These are phyloP conservation scores for Lasiosphaeris hirsuta DNA, from an alignment of 495 filamentous ascomycete genomes.

Conservation along the genomic window DNA sequence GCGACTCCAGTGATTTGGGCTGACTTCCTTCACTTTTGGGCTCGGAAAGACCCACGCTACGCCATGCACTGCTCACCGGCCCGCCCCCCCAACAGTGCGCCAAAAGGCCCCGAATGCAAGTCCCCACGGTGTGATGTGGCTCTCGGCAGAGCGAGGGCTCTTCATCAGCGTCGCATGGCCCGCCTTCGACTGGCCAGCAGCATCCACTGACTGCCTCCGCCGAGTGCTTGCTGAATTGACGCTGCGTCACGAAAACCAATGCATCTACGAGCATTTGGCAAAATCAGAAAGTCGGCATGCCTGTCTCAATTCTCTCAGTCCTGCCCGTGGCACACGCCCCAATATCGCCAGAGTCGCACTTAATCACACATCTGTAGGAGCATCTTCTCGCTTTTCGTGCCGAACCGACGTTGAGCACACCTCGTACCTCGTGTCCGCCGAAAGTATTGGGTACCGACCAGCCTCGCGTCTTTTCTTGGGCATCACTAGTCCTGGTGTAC, in stretches of 20 bases:
- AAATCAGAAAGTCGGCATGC: too few relatives aligned
- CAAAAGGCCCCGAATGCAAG: neutral
- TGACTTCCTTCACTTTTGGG: constrained; percentile 3
- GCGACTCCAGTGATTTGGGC: too few relatives aligned
- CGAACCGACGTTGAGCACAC: neutral
- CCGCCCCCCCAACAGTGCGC: constrained; percentile 4
- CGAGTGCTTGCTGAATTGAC: too few relatives aligned
- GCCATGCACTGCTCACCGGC: neutral
- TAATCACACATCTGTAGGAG: neutral
- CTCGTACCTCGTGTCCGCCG: neutral
- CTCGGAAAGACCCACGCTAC: neutral
- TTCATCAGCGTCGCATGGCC: neutral
- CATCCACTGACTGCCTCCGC: too few relatives aligned
- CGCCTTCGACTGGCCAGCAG: neutral
- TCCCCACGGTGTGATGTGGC: constrained; percentile 19
- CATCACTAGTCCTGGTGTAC: constrained; percentile 2
- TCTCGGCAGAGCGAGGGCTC: neutral
- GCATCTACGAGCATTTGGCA: too few relatives aligned
- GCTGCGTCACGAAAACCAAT: too few relatives aligned
- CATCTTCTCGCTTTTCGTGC: constrained; percentile 2
- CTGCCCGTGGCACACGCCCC: too few relatives aligned
- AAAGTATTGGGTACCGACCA: constrained; percentile 11
- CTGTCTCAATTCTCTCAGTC: too few relatives aligned
- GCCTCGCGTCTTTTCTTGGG: neutral
- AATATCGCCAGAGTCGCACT: neutral